Base-by-base conservation (phyloP, 345 rosid genomes). In the Adansonia digitata region DNA sequence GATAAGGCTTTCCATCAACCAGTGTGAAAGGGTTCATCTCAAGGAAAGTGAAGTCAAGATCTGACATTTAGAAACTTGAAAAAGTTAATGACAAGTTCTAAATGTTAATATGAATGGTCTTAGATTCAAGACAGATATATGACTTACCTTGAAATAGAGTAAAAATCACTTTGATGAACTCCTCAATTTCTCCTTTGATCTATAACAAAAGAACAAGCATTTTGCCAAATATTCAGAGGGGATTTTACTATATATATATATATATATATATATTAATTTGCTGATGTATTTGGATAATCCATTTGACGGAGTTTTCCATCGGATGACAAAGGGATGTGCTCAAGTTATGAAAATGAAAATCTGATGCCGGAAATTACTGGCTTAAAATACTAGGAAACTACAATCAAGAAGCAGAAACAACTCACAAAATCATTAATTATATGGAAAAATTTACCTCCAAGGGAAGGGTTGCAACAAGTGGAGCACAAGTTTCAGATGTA, bases 21-120 rank as follows among this genome's bases (percentile, higher is more conserved):
- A 95, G 80, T 43, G 99, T 80, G 77, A 95, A 95, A 51, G 99
- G 99, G 81, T 95, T 93, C 99, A 95, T 95, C 88, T 95, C 99
- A 26, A 95, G 88, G 89, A 93, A 93, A 51, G 97, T 93, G 86
- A 95, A 93, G 88, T 94, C 98, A 75, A 94, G 88, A 88, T 92
- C 98, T 94, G 82, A 63, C 0, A 43, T 61, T 49, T 63, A 42
- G 72, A 80, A 59, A 70, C n/a, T 53, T 48, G 11, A 45, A 55
- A 57, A 62, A 22, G 31, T 85, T 68, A 81, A 48, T 17, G 37
- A 67, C 63, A 17, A 73, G 27, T 64, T 72, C 42, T 37, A 49
- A 29, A 2, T 66, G 24, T 48, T 56, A 68, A 68, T 29, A 34
- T 14, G 64, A 61, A 52, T 29, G 15, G 29, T 2, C 27, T 68